Evolutionary conservation across 2,329 filamentous ascomycete species (phyloP).

Genomic region (Aspergillus sp.): DNA sequence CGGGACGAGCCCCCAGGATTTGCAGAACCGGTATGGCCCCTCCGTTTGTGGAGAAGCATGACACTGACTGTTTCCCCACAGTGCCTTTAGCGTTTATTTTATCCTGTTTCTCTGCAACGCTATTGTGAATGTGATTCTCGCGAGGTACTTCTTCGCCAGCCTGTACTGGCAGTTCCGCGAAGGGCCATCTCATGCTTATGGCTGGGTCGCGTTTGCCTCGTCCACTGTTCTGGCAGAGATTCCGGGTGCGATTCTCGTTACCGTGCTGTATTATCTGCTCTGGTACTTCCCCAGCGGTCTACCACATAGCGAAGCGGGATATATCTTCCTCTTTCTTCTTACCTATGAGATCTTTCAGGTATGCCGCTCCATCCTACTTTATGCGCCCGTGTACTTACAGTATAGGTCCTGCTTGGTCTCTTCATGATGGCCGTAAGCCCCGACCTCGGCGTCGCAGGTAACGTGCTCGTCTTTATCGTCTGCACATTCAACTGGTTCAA

Average conservation of each 20-base stretch:
- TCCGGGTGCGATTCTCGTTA: background rate
- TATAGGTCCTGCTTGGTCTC: background rate
- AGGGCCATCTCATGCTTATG: slow-evolving; percentile 3
- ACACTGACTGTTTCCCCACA: background rate
- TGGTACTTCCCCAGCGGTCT: slow-evolving; percentile 7
- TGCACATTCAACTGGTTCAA: slow-evolving; percentile 12
- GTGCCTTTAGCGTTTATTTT: slow-evolving; percentile 5
- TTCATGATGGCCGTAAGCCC: slow-evolving; percentile 11
- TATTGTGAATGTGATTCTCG: slow-evolving; percentile 7
- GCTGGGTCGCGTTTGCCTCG: slow-evolving; percentile 2
- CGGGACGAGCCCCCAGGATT: slow-evolving; percentile 3
- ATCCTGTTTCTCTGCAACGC: slow-evolving; percentile 8
- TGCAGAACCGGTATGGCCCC: slow-evolving; percentile 1
- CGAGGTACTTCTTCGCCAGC: slow-evolving; percentile 5
- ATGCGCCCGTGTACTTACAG: background rate
- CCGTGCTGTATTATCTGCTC: background rate
- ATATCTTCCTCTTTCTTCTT: slow-evolving; percentile 5
- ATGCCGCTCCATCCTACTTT: background rate
- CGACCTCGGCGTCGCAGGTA: slow-evolving; percentile 7
- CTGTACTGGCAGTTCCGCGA: slow-evolving; percentile 8
- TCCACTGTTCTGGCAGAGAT: background rate
- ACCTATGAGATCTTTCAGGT: slow-evolving; percentile 7
- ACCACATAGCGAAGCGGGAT: background rate
- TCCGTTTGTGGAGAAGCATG: background rate
- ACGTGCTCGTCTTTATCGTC: slow-evolving; percentile 7